A percentile compares a stretch with the other conserved stretches of the same genome.
Evolutionary conservation across 345 rosid genomes (phyloP).

Genomic region (Camelina neglecta): DNA sequence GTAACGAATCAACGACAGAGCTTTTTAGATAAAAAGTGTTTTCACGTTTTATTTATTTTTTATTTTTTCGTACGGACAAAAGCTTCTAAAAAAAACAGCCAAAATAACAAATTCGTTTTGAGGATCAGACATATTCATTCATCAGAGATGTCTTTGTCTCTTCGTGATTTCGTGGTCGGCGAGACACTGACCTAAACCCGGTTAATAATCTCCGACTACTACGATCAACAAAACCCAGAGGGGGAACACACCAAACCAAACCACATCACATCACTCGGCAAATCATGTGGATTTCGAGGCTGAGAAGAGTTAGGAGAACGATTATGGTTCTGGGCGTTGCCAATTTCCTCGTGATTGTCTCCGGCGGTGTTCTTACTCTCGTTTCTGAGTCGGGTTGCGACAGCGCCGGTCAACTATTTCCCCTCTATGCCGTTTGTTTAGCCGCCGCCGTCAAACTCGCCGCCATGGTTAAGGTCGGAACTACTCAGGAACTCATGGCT

Average conservation of each 20-base stretch:
- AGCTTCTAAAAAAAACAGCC: slow-evolving; percentile 16
- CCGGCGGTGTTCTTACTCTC: slow-evolving; percentile 57
- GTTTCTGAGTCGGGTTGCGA: slow-evolving; percentile 50
- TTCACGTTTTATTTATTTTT: neutral
- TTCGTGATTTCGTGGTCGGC: slow-evolving; percentile 35
- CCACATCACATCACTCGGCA: slow-evolving; percentile 1
- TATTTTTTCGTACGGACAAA: slow-evolving; percentile 20
- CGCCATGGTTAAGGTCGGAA: slow-evolving; percentile 59
- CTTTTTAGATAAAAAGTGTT: neutral
- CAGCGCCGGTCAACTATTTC: slow-evolving; percentile 36
- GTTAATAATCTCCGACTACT: slow-evolving; percentile 1
- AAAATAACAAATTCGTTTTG: slow-evolving; percentile 25
- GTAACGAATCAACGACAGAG: neutral
- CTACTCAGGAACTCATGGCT: slow-evolving; percentile 77
- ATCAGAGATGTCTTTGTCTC: slow-evolving; percentile 41
- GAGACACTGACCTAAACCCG: slow-evolving; percentile 36
- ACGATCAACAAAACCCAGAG: slow-evolving; percentile 11
- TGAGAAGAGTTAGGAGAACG: slow-evolving; percentile 54
- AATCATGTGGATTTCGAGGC: slow-evolving; percentile 49
- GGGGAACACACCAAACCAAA: neutral
- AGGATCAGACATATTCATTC: neutral
- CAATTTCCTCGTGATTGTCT: slow-evolving; percentile 52
- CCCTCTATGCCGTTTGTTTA: slow-evolving; percentile 52
- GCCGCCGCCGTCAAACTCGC: slow-evolving; percentile 58
- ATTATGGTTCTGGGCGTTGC: slow-evolving; percentile 53